phyloP scores from a whole-genome alignment of 2,329 filamentous ascomycete genomes.

The Ascochyta pisi region DNA sequence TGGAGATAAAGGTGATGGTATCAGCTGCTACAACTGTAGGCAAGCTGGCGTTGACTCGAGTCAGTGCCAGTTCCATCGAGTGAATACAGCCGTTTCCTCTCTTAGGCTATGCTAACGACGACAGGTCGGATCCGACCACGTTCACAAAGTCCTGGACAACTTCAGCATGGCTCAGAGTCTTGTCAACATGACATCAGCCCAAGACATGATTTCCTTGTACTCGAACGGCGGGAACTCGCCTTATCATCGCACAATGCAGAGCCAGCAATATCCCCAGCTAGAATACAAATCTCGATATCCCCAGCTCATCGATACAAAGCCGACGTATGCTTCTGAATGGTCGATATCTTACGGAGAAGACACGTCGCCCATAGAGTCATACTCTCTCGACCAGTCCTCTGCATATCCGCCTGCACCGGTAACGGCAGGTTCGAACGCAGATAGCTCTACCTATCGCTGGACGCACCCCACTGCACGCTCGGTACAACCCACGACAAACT shows the following conservation, averaged over 20 bases:
- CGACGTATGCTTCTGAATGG: constrained; percentile 33
- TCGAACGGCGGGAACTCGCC: constrained; percentile 11
- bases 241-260: constrained; percentile 24
- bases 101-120: constrained; percentile 14
- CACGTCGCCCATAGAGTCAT: constrained; percentile 38
- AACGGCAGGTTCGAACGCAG: constrained; percentile 20
- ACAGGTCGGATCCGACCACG: constrained; percentile 44
- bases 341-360: constrained; percentile 35
- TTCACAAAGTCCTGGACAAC: constrained; percentile 33
- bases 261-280: constrained; percentile 24
- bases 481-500: constrained; percentile 11
- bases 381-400: constrained; percentile 30
- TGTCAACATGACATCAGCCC: constrained; percentile 24
- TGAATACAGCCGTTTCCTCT: constrained; percentile 46
- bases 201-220: constrained; percentile 35
- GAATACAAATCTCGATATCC: constrained; percentile 4
- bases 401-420: constrained; percentile 30
- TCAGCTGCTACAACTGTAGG: constrained; percentile 83
- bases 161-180: constrained; percentile 26
- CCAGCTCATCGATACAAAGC: constrained; percentile 26
- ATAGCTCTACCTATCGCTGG: constrained; percentile 31
- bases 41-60: constrained; percentile 68
- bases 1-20: constrained; percentile 78
- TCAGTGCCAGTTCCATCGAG: constrained; percentile 80
- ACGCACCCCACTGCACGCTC: constrained; percentile 20